Conservation (phyloP, 495 filamentous ascomycete species). For the Tuber magnatum region DNA sequence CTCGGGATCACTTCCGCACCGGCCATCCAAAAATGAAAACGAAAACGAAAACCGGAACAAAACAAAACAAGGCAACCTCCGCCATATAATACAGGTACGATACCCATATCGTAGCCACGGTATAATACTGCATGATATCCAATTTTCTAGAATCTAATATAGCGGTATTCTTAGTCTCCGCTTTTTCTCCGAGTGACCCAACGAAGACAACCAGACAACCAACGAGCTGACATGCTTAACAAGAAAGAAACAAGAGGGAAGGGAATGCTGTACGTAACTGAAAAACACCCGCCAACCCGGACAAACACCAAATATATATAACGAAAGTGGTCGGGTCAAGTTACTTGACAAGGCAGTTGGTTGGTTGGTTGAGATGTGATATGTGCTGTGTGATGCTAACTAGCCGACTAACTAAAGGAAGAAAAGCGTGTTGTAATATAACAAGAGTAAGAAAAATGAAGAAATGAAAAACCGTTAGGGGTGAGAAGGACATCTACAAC, state of each 20-base stretch:
- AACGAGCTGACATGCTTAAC: background rate
- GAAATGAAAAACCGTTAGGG: background rate
- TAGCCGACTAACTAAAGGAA: background rate
- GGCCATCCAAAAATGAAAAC: too few species aligned
- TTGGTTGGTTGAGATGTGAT: background rate
- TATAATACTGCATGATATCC: background rate
- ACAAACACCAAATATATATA: background rate
- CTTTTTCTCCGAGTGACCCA: background rate
- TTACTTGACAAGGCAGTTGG: background rate
- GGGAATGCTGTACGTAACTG: background rate
- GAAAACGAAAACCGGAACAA: too few species aligned
- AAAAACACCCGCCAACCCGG: background rate
- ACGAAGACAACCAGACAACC: background rate
- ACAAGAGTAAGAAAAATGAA: background rate
- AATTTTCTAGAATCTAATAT: background rate
- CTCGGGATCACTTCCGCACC: background rate
- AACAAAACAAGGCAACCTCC: background rate
- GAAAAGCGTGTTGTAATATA: background rate
- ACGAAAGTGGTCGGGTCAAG: background rate
- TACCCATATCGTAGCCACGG: background rate
- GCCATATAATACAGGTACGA: background rate
- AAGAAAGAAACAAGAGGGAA: background rate
- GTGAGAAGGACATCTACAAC: background rate
- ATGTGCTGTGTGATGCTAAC: background rate
- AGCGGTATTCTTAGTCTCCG: background rate